Conservation (phyloP, 495 filamentous ascomycete species). For the Pseudomonodictys pantanalensis region DNA sequence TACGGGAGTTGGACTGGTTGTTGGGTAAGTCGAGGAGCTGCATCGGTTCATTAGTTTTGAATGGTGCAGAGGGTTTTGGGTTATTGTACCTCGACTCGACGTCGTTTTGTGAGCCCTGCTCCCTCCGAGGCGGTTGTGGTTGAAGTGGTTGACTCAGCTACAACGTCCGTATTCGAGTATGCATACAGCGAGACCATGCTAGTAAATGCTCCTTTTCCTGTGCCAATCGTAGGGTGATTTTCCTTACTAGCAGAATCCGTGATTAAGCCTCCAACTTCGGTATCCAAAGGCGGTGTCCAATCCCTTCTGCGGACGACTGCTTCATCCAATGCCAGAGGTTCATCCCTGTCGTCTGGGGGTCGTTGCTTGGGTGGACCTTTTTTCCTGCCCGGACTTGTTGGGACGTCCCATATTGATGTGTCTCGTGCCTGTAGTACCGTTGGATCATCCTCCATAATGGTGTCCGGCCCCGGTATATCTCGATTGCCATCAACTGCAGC, state of each 20-base stretch:
- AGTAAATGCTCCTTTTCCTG: not conserved
- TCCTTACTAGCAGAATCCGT: constrained; percentile 1
- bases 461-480: too few species aligned
- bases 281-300: constrained; percentile 56
- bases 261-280: constrained; percentile 22
- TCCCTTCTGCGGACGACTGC: constrained; percentile 51
- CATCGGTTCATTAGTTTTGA: not conserved
- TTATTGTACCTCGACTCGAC: constrained; percentile 19
- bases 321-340: constrained; percentile 39
- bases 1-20: constrained; percentile 10
- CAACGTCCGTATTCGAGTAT: not conserved
- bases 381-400: constrained; percentile 5
- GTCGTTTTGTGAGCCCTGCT: not conserved
- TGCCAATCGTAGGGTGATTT: not conserved
- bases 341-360: not conserved
- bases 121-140: not conserved
- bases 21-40: constrained; percentile 18
- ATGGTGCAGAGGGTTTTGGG: not conserved
- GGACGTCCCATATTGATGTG: constrained; percentile 17
- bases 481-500: not conserved
- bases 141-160: not conserved
- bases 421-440: too few species aligned
- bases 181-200: constrained; percentile 17
- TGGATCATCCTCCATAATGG: too few species aligned
- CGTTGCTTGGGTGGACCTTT: not conserved